Base-by-base conservation (phyloP, 352 stramenopile genomes). In the Pythium plurisporium region DNA sequence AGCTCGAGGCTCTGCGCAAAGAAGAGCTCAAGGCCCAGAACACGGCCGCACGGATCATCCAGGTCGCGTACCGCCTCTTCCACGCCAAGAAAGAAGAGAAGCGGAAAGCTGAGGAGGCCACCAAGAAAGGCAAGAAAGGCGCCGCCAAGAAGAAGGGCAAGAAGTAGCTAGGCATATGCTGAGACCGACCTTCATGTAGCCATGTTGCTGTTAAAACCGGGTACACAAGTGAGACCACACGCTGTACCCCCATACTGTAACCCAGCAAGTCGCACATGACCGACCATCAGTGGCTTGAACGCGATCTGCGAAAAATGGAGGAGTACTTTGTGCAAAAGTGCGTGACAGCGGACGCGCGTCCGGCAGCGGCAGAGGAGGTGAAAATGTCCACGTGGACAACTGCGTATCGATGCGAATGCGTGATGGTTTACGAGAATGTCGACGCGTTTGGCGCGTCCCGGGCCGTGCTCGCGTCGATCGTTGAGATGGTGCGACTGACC, bases 21-120 rank as follows among this genome's bases (percentile, higher is more conserved):
- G 78, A 90, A 50, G 77, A 89, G 46, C 56, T 80, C 23, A 89
- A 87, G 65, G 69, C 78, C 3, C 79, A 90, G 45, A 86, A 76
- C 49, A 87, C 68, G 4, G 77, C 82, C 12, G 76, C 76, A 8
- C 72, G 78, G 22, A 82, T 88, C 49, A 89, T 90, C 45, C 82
- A 92, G 49, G 64, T 76, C 14, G 69, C 76, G 11, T 91, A 86
- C 43, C 64, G 74, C 0, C 55, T 72, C 4, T 63, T 82, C 47
- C 50, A 73, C 37, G 67, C 64, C 1, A 66, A 71, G 34, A 79
- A 78, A 20, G 72, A 86, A 34, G 74, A 82, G 41, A 89, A 86
- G 55, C 78, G 77, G 15, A 89, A 89, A 47, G 72, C 66, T 10
- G 40, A 65, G 9, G 76, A 87, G 17, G 66, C 69, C 2, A 64